Evolutionary conservation across 169 alveolate species (phyloP), one percentile per base, ranked within the genome.

Genomic region (Hepatocystis sp.): DNA sequence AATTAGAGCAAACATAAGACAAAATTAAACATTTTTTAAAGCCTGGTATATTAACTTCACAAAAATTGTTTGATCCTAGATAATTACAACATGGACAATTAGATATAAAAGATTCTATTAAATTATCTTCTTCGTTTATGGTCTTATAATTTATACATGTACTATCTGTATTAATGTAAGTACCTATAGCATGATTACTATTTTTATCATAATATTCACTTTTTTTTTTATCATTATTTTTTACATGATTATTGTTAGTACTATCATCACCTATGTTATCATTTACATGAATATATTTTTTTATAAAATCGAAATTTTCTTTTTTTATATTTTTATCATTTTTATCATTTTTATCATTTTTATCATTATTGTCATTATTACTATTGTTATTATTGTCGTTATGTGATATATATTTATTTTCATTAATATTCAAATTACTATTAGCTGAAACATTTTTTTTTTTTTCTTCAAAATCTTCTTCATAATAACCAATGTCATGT

Each of bases 11-110:
- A 51, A 92, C 93, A 86, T 97, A 97, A 27, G 99, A 95, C 97
- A 96, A 96, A 17, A 98, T 96, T 55, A 96, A 91, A 46, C 98
- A 96, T 61, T 95, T 96, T 67, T 98, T 97, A 86, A 98, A 97
- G 71, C 98, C 98, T 8, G 99, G 99, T 60, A 98, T 97, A 42
- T 96, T 90, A 28, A 97, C 93, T 67, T 96, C 94, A 84, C 99
- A 98, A 4, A 94, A 93, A 39, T 93, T 90, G 85, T 95, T 93
- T 64, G 51, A 46, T 13, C 97, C 97, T 39, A 81, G 65, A 23
- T 66, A 66, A 11, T 97, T 97, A 66, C 97, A 95, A 67, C 95
- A 85, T 30, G 97, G 96, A 67, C 97, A 95, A 49, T 89, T 76
- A 2, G 88, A 76, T 15, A 76, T 40, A 63, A 76, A 76, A 5